Evolutionary conservation across 2,329 filamentous ascomycete genomes (phyloP).

Genomic region (Aspergillus sp.): DNA sequence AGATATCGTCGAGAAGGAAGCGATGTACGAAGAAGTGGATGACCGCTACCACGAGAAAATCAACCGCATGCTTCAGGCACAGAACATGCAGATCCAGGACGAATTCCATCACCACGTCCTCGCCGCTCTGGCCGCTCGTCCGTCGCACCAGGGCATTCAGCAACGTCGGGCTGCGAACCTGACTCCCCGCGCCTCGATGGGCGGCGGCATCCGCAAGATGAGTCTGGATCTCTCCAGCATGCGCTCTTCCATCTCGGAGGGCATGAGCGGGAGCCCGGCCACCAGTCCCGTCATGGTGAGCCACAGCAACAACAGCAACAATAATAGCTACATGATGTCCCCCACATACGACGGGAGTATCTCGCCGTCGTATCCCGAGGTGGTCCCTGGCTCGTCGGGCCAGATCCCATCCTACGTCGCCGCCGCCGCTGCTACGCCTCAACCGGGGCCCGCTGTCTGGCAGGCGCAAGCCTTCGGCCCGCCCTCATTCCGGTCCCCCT

Average conservation of each 20-base stretch:
- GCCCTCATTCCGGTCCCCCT: constrained; percentile 19
- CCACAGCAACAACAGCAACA: constrained; percentile 10
- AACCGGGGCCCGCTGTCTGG: constrained; percentile 17
- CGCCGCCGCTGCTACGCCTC: constrained; percentile 9
- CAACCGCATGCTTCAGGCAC: constrained; percentile 38
- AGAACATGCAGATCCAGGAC: constrained; percentile 38
- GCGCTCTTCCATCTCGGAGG: constrained; percentile 27
- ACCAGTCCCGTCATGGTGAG: constrained; percentile 26
- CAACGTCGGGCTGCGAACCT: constrained; percentile 29
- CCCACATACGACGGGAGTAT: constrained; percentile 24
- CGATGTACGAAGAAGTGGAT: constrained; percentile 96
- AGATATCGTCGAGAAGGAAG: constrained; percentile 83
- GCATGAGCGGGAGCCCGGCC: constrained; percentile 22
- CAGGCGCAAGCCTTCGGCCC: constrained; percentile 9
- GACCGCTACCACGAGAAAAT: constrained; percentile 59
- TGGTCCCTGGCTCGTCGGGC: constrained; percentile 16
- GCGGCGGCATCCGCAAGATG: constrained; percentile 33
- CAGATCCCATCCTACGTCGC: constrained; percentile 30
- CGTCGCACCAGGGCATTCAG: constrained; percentile 18
- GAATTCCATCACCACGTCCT: constrained; percentile 38
- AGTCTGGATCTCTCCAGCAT: constrained; percentile 34
- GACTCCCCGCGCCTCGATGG: constrained; percentile 26
- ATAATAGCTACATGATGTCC: constrained; percentile 23
- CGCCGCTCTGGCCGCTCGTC: constrained; percentile 32
- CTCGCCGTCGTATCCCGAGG: constrained; percentile 24